Base-by-base conservation (phyloP, 352 stramenopile species). In the Phytopythium ostracodes region DNA sequence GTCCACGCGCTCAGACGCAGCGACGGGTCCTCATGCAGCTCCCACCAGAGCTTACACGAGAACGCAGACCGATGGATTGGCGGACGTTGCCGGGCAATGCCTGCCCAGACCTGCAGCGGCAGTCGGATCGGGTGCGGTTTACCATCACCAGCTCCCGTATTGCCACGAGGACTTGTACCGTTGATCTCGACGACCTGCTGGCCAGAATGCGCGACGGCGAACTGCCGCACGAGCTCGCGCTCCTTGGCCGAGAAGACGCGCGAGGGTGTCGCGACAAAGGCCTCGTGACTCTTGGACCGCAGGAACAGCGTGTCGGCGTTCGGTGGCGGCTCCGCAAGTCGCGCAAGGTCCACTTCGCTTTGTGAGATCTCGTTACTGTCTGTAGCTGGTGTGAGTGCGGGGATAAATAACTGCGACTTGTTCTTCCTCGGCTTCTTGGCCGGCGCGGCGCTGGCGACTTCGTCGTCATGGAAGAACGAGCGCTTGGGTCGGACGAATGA, bases 21-120 rank as follows among this genome's bases (percentile, higher is more conserved):
- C 4, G 55, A 70, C 5, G 83, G 79, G 25, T 81, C 75, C 18
- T 91, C 83, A 50, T 91, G 76, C 40, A 92, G 66, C 20, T 91
- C 79, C 65, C 78, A 92, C 63, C 79, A 84, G n/a, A 89, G 60
- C 50, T 89, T 89, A 50, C 83, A 92, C 35, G 79, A 72, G 56
- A 90, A 92, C 2, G 77, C 72, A 4, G 83, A 79, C 31, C 83
- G 76, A 35, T 88, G 76, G 57, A 91, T 79, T 15, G 71, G 64
- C 31, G 54, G 66, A 0, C 66, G 70, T 29, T 79, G 70, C 67
- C 65, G 71, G 11, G 65, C 56, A 8, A 82, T 74, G 2, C 22
- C 24, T n/a, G 87, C 85, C 80, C 81, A 90, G 55, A 64, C 72
- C 40, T 71, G 42, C 35, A 90, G 63, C 27, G 78, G 68, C 17